phyloP scores from a whole-genome alignment of 306 rosid species.

The Mucuna pruriens region DNA sequence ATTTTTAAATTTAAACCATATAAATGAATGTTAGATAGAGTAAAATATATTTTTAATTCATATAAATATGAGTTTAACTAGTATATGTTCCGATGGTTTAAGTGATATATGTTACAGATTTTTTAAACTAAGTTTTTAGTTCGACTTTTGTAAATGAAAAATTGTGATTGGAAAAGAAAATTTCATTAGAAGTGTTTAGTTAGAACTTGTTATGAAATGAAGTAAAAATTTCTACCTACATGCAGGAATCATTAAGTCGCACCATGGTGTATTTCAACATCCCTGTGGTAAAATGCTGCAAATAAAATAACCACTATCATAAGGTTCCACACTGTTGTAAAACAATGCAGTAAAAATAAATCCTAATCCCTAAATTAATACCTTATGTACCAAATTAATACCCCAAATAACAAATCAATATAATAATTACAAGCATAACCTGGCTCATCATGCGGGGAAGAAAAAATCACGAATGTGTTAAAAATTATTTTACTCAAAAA shows the following conservation, averaged over 20 bases:
- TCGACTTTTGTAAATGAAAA: no score
- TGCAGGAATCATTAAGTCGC: background rate
- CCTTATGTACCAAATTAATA: background rate
- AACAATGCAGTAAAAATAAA: background rate
- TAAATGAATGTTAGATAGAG: no score
- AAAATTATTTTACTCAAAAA: background rate
- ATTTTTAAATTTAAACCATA: no score
- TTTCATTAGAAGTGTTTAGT: no score
- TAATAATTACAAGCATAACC: background rate
- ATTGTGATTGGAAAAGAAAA: no score
- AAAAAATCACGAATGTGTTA: background rate
- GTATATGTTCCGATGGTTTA: no score
- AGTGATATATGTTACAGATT: no score
- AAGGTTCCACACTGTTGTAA: background rate
- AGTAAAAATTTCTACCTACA: no score
- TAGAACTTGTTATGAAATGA: no score
- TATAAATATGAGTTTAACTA: no score
- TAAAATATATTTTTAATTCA: no score
- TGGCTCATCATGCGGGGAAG: background rate
- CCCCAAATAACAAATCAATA: background rate
- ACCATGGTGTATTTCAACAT: background rate
- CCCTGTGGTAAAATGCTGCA: background rate
- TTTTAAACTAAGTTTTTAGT: no score
- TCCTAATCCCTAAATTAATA: background rate
- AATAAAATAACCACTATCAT: background rate